Base-by-base conservation (phyloP, 345 rosid genomes). In the Salix exigua region DNA sequence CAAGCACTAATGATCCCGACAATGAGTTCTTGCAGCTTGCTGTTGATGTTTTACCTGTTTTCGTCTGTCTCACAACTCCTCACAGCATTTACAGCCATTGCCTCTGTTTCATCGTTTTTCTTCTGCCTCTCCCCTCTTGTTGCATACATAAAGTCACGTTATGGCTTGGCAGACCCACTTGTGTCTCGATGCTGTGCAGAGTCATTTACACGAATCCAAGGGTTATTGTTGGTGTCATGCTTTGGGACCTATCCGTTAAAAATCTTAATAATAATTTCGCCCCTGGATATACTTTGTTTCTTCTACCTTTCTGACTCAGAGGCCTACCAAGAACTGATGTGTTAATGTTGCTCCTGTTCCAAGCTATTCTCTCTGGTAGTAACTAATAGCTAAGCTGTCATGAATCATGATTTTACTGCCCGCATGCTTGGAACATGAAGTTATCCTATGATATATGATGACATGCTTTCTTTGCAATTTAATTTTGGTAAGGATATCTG, bases 1-100 rank as follows among this genome's bases (percentile, higher is more conserved):
- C 99, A 93, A 67, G 99, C 98, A 17, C 81, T 93, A 17, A 91
- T 96, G 99, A 93, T 96, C 82, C 99, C 99, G 10, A 67, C 93
- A 30, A 89, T 96, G 97, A 96, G 99, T 91, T 96, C 99, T 35
- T 93, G 97, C 87, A 93, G 98, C 78, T 86, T 96, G 91, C 98
- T 93, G 73, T 72, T 92, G 83, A 92, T 93, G 99, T 93, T 96
- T 87, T 96, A 93, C 83, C 75, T 96, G 77, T 96, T 96, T 81
- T 92, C 96, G 70, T 93, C 97, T 0, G 98, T 96, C 35, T 93
- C 98, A 46, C 98, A 93, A 73, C 84, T 93, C 69, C 94, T 96
- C 48, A 89, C 99, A 25, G 96, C 87, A 13, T 93, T 96, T 73
- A 96, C 98, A 31, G 98, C 99, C 16, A 73, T 90, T 48, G 99